phyloP scores from a whole-genome alignment of 345 rosid species.

The Boechera divaricarpa region DNA sequence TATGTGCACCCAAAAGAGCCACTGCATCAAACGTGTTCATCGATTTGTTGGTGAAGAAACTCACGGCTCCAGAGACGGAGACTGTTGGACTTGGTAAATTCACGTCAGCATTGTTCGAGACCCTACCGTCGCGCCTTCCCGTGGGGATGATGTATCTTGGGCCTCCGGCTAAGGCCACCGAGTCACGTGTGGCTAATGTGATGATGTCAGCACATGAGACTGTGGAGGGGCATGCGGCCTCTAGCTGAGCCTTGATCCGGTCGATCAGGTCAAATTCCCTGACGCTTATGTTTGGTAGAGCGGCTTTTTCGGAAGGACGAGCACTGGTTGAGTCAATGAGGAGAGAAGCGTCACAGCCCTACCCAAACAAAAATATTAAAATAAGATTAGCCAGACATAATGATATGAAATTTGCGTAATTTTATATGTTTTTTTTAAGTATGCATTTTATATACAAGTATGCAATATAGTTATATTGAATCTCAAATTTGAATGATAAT shows the following conservation, averaged over 20 bases:
- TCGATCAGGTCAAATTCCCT: slow-evolving; percentile 71
- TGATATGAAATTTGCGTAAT: background rate
- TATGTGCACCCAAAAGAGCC: slow-evolving; percentile 69
- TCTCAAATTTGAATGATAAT: too few species aligned
- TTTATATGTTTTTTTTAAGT: background rate
- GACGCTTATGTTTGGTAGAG: slow-evolving; percentile 70
- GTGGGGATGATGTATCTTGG: slow-evolving; percentile 58
- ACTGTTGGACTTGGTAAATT: slow-evolving; percentile 54
- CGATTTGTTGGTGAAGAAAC: slow-evolving; percentile 50
- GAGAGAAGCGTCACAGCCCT: slow-evolving; percentile 89
- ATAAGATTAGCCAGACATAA: background rate
- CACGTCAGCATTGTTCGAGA: slow-evolving; percentile 51
- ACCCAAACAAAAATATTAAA: background rate
- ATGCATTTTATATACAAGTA: too few species aligned
- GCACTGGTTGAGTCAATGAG: slow-evolving; percentile 58
- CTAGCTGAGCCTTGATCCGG: slow-evolving; percentile 59
- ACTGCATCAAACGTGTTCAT: slow-evolving; percentile 52
- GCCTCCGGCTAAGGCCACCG: slow-evolving; percentile 45
- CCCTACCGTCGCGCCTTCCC: slow-evolving; percentile 67
- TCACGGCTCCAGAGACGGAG: slow-evolving; percentile 53
- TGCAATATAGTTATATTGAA: too few species aligned
- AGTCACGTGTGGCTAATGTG: slow-evolving; percentile 46
- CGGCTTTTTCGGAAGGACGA: slow-evolving; percentile 55
- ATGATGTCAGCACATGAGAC: slow-evolving; percentile 78
- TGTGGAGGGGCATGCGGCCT: slow-evolving; percentile 57